Base-by-base conservation (phyloP, 2,329 filamentous ascomycete genomes). In the Apiospora arundinis region DNA sequence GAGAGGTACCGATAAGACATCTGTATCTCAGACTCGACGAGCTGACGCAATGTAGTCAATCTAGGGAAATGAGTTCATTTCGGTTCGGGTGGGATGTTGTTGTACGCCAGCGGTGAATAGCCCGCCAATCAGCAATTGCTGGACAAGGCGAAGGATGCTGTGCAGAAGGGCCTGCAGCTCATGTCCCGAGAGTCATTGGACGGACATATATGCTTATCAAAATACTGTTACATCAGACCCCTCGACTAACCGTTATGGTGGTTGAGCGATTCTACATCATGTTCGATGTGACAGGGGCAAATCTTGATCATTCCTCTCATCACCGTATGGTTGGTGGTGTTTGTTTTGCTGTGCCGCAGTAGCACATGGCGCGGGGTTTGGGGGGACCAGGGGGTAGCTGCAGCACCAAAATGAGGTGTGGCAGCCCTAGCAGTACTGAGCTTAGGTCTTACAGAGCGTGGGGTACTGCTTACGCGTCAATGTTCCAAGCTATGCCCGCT, bases 31-130 rank as follows among this genome's bases (percentile, higher is more conserved):
- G 52, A 60, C 28, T 28, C 8, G 14, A 60, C 28, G 16, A 16
- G 28, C 18, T 60, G 28, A 60, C 52, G 52, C 52, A 60, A 60
- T 60, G 28, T 16, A 28, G 16, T 37, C 52, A 60, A 60, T 37
- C 16, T 8, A n/a, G 52, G 52, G 52, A 60, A 60, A 60, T 60
- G 52, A 60, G 28, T 60, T 60, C 52, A 60, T 60, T n/a, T 60
- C 28, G 52, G 28, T n/a, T 60, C 28, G 52, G 28, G 18, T 37
- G 21, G 52, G 28, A 18, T 37, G 7, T 60, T 21, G 52, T 32
- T 18, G 25, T 18, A 16, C 49, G 16, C 25, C 25, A 18, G 49
- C 25, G 25, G 14, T 18, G 25, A 32, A 23, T 8, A 18, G 5
- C 3, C 49, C 7, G 16, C 49, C 49, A 28, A 56, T 56, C 23